phyloP scores from a whole-genome alignment of 495 filamentous ascomycete species.

The Corynascus novoguineensis region DNA sequence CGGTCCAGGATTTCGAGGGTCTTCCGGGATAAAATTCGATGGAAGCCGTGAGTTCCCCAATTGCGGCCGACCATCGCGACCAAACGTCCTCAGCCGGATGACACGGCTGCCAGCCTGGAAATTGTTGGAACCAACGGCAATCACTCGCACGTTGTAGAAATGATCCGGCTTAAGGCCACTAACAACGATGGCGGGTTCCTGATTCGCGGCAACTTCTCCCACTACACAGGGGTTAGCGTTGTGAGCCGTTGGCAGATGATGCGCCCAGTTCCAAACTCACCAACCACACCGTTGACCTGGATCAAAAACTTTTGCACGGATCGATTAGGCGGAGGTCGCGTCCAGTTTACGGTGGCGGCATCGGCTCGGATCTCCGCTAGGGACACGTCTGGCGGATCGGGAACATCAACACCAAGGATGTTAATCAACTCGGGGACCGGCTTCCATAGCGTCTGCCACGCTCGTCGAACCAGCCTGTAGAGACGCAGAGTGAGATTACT shows the following conservation, averaged over 20 bases:
- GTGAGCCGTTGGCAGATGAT: neutral
- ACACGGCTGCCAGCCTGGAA: slow-evolving; percentile 85
- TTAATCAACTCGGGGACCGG: slow-evolving; percentile 85
- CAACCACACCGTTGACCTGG: slow-evolving; percentile 86
- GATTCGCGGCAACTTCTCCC: slow-evolving; percentile 70
- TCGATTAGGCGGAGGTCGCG: slow-evolving; percentile 67
- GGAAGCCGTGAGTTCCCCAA: slow-evolving; percentile 48
- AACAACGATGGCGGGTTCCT: slow-evolving; percentile 86
- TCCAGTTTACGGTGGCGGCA: slow-evolving; percentile 88
- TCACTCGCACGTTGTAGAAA: slow-evolving; percentile 87
- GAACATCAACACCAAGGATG: slow-evolving; percentile 88
- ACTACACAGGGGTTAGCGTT: slow-evolving; percentile 47
- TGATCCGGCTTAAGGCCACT: slow-evolving; percentile 75
- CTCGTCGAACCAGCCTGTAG: slow-evolving; percentile 69
- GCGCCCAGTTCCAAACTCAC: slow-evolving; percentile 43
- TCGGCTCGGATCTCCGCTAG: slow-evolving; percentile 85
- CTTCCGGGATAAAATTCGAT: slow-evolving; percentile 48
- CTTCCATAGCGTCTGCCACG: slow-evolving; percentile 79
- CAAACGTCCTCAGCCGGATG: slow-evolving; percentile 69
- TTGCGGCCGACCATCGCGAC: slow-evolving; percentile 49
- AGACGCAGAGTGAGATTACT: slow-evolving; percentile 15
- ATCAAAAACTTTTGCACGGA: slow-evolving; percentile 83
- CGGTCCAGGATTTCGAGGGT: slow-evolving; percentile 37
- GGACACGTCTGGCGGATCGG: slow-evolving; percentile 80
- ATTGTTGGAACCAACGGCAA: slow-evolving; percentile 81